These are phyloP conservation scores for Saksenaea vasiformis DNA, from an alignment of 371 early-diverging fungal species.

Conservation along the genomic window DNA sequence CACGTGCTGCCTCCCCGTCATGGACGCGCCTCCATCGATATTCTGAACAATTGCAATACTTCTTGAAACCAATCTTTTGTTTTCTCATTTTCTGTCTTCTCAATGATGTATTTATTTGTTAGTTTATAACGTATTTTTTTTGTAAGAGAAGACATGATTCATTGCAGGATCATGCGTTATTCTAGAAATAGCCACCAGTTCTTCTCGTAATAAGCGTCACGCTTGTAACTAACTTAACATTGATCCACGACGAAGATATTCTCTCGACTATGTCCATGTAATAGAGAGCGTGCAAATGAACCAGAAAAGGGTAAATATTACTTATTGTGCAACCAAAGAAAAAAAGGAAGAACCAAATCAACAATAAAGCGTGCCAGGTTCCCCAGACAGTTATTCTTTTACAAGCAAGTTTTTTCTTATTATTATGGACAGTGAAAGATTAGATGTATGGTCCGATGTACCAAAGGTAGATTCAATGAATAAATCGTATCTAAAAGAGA, in stretches of 20 bases:
- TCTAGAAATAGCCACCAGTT: conserved; percentile 4
- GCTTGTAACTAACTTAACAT: not conserved
- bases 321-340: too few species aligned
- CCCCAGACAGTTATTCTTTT: too few species aligned
- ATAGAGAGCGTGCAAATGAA: too few species aligned
- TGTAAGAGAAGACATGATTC: not conserved
- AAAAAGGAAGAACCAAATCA: too few species aligned
- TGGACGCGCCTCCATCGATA: not conserved
- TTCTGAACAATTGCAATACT: not conserved
- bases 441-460: too few species aligned
- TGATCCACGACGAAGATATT: too few species aligned
- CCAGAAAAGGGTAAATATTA: too few species aligned
- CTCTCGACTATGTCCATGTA: too few species aligned
- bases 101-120: not conserved
- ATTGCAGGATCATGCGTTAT: conserved; percentile 3
- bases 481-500: not conserved
- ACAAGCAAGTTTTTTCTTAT: too few species aligned
- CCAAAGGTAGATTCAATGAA: too few species aligned
- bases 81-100: not conserved
- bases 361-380: too few species aligned
- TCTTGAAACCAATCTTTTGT: not conserved
- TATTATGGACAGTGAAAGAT: too few species aligned
- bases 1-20: not conserved
- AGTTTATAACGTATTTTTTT: not conserved
- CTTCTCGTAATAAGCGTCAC: not conserved